Base-by-base conservation (phyloP, 2,329 filamentous ascomycete genomes). In the Ophiostoma tasmaniense region DNA sequence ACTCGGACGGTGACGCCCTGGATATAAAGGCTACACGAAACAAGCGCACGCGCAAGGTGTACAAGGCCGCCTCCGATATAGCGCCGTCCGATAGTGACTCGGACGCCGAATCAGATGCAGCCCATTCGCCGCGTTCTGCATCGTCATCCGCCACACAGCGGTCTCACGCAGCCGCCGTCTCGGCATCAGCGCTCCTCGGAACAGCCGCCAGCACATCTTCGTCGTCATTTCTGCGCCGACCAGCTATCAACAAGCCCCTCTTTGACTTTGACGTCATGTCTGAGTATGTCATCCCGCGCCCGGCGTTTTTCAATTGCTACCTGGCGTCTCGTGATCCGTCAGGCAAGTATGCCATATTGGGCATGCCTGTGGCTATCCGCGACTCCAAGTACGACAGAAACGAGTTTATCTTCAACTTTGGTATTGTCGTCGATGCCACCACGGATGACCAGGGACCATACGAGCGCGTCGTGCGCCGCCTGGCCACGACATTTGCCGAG, bases 341-440 rank as follows among this genome's bases (percentile, higher is more conserved):
- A 68, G 83, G 83, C 73, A 86, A 86, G 73, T 90, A 93, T 78
- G 88, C 89, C 70, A 87, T 99, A 68, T 84, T 99, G 42, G 92
- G 93, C 20, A 92, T 93, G 75, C 95, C 95, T 0, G 90, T 98
- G 67, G 94, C 92, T 76, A 92, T 98, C 76, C 87, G 90, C 67
- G 87, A 93, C 72, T 85, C 88, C 68, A 89, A 90, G 73, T 97
- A 98, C 76, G 87, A 90, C 75, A 89, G 95, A 70, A 97, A 97
- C 79, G 92, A 96, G 78, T 98, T 97, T 82, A 97, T 97, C 76
- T 99, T 98, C 86, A 98, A 98, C 79, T 97, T 98, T 76, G 93
- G 92, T 70, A 83, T 98, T 62, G 90, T 78, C 45, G 75, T 78
- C 45, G 75, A 77, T 67, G 73, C 72, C 70, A 71, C 72, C 69